Base-by-base conservation (phyloP, 2,329 filamentous ascomycete species). In the Fusarium sp. region DNA sequence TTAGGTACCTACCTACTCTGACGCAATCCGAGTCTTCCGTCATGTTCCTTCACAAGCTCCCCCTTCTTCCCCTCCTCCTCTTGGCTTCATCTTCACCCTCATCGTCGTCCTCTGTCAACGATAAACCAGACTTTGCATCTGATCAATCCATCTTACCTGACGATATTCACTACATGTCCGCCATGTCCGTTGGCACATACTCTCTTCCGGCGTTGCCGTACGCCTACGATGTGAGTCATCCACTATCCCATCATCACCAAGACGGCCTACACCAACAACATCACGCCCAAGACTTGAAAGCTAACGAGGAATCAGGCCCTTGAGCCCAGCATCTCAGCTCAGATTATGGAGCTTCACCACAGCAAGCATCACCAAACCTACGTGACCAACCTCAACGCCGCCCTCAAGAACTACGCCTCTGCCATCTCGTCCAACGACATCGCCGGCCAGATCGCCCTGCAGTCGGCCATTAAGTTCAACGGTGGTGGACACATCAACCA, bases 401-500 rank as follows among this genome's bases (percentile, higher is more conserved):
- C 88, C 0, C 79, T 91, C 48, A 78, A 82, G 70, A 81, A 84
- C 12, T 88, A 91, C 63, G 78, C 81, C 47, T 76, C 81, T 5
- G 87, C 88, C 13, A 78, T 84, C 3, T 74, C 80, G 24, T 77
- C 82, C 36, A 80, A 81, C 64, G 85, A 92, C 66, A 82, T 91
- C 50, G 79, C 85, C 5, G 78, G 82, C 5, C 88, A 92, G 67
- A 85, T 92, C 53, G 79, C 84, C 15, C 83, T 92, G n/a, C 88
- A 90, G 69, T 80, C 83, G 15, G 85, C 85, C 61, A 88, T 96
- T 79, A 91, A 90, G 72, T 97, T 96, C 84, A 92, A 96, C 75
- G 93, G 90, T 44, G 93, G 93, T 39, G 93, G 93, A 7, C 93
- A 97, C 81, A 89, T 96, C 78, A 97, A 97, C 81, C 93, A 97